Conservation (phyloP, 805 yeast genomes). For the Kodamaea hsintzibuensis region DNA sequence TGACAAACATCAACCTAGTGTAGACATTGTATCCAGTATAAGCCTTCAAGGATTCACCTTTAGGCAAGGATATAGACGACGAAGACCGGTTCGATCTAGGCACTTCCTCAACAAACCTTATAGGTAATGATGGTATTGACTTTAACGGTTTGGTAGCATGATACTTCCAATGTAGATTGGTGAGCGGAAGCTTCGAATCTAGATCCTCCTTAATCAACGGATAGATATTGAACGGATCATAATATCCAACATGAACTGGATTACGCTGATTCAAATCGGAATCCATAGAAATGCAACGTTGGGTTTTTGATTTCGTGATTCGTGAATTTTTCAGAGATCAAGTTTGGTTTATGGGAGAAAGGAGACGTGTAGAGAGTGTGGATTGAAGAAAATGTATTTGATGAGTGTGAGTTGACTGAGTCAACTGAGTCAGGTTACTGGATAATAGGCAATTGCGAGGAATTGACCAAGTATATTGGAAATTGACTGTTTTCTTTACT, state of each 20-base stretch:
- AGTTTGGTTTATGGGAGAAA: not conserved
- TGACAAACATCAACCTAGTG: conserved; percentile 67
- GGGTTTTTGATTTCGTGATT: not conserved
- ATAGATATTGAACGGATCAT: conserved; percentile 71
- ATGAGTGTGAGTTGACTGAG: too few relatives aligned
- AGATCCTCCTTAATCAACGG: conserved; percentile 46
- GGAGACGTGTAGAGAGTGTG: not conserved
- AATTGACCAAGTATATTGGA: too few relatives aligned
- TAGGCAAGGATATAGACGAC: conserved; percentile 1
- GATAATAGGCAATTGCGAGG: too few relatives aligned
- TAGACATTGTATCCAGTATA: conserved; percentile 42
- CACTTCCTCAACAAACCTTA: conserved; percentile 58
- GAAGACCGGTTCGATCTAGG: conserved; percentile 30
- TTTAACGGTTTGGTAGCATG: conserved; percentile 53
- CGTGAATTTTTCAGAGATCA: not conserved
- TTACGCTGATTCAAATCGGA: conserved; percentile 12
- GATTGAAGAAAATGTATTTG: too few relatives aligned
- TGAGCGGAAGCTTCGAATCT: conserved; percentile 50
- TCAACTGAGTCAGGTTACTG: too few relatives aligned
- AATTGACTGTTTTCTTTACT: too few relatives aligned
- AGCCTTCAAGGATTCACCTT: not conserved
- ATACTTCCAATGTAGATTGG: conserved; percentile 69
- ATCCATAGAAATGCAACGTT: conserved; percentile 1
- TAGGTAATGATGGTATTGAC: conserved; percentile 60
- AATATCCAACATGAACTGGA: conserved; percentile 53